phyloP scores from a whole-genome alignment of 352 stramenopile genomes.

The Phytophthora meadii region DNA sequence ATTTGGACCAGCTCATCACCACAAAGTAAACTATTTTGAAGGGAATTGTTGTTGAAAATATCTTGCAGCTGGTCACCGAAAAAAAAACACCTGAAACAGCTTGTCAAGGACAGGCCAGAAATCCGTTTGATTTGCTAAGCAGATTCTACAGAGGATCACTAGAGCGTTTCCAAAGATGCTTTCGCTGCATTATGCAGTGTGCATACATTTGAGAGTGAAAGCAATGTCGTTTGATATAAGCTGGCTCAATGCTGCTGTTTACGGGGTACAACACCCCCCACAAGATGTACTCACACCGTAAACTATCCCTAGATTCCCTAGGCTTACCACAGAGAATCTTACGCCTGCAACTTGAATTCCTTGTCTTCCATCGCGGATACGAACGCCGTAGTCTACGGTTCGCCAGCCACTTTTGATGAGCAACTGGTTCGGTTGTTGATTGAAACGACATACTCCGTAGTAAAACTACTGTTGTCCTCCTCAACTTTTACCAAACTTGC shows the following conservation, averaged over 20 bases:
- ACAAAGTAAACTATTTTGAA: conserved; percentile 19
- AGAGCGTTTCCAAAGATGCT: background rate
- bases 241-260: background rate
- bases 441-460: conserved; percentile 3
- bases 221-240: background rate
- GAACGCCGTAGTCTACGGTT: conserved; percentile 1
- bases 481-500: background rate
- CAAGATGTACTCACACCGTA: no score
- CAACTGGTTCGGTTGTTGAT: conserved; percentile 10
- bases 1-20: conserved; percentile 2
- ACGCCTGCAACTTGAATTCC: no score
- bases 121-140: conserved; percentile 2
- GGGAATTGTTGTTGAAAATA: conserved; percentile 1
- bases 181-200: background rate
- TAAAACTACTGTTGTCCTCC: background rate
- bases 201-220: background rate
- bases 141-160: no score
- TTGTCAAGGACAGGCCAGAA: conserved; percentile 9
- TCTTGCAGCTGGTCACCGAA: conserved; percentile 11
- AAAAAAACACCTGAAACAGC: background rate
- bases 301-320: no score
- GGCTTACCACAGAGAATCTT: no score
- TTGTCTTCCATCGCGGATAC: no score
- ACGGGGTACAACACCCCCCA: no score
- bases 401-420: conserved; percentile 7